Evolutionary conservation across 192 early-diverging fungal genomes (phyloP).

Genomic region (Mortierella alpina): DNA sequence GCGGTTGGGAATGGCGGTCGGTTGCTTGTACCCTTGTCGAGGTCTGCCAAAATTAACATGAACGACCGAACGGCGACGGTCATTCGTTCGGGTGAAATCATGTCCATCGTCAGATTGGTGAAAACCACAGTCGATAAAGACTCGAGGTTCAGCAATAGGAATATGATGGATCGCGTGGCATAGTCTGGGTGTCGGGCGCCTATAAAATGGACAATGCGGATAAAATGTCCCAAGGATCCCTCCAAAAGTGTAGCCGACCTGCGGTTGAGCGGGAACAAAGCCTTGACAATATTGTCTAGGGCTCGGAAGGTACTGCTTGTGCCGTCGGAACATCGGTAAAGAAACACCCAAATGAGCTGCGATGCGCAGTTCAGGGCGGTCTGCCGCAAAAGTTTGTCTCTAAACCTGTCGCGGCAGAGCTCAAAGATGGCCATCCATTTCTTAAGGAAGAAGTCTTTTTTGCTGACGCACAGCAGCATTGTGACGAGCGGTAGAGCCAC

Average conservation of each 20-base stretch:
- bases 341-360: slow-evolving; percentile 92
- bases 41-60: slow-evolving; percentile 76
- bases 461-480: slow-evolving; percentile 90
- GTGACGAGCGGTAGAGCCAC: slow-evolving; percentile 88
- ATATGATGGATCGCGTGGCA: slow-evolving; percentile 75
- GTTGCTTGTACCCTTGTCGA: slow-evolving; percentile 63
- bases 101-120: slow-evolving; percentile 57
- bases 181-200: slow-evolving; percentile 69
- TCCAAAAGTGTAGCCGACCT: slow-evolving; percentile 71
- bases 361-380: slow-evolving; percentile 83
- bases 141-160: slow-evolving; percentile 75
- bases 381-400: slow-evolving; percentile 76
- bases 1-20: slow-evolving; percentile 62
- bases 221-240: slow-evolving; percentile 72
- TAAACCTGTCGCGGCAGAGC: slow-evolving; percentile 74
- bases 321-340: slow-evolving; percentile 89
- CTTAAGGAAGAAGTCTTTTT: slow-evolving; percentile 88
- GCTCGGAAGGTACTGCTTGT: slow-evolving; percentile 60
- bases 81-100: slow-evolving; percentile 75
- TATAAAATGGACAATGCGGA: slow-evolving; percentile 79
- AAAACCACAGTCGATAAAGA: slow-evolving; percentile 39
- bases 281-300: slow-evolving; percentile 68
- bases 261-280: slow-evolving; percentile 72
- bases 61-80: slow-evolving; percentile 81
- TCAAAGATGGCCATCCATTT: slow-evolving; percentile 80